Base-by-base conservation (phyloP, 805 yeast species). In the Maudiozyma turicensis region DNA sequence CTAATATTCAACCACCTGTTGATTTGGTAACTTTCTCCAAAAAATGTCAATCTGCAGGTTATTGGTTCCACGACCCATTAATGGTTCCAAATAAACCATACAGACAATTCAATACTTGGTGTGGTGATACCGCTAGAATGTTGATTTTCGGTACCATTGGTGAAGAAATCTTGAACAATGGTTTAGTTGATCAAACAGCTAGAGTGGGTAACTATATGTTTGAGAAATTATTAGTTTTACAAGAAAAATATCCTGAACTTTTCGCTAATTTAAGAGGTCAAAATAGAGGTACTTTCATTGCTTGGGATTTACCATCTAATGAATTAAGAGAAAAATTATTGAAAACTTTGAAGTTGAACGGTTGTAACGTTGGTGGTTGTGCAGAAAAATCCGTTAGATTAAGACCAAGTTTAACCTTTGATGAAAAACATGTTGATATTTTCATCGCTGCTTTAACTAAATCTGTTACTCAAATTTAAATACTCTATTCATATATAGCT, bases 91-190 rank as follows among this genome's bases (percentile, higher is more conserved):
- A 73, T 54, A 72, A 72, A 57, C 76, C 86, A 29, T 82, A 77
- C 68, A 74, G 86, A 68, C 86, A 81, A 61, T 82, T 82, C 71
- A 82, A 82, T 73, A 82, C 87, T 51, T 82, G 87, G 87, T 81
- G 86, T 65, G 87, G 86, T 56, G 86, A 82, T 63, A 84, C 86
- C 53, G 76, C 85, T 13, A 78, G 78, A 68, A 82, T 82, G 63
- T 68, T 81, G 48, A 71, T 81, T 57, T 85, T 86, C 39, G 75
- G 75, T 55, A 69, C 81, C 51, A 81, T 81, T 54, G 75, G 75
- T 54, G 72, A 77, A 58, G 83, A 81, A 55, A 69, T 81, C 46
- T 54, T 61, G 29, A 72, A 76, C 54, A 65, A 78, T 52, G 70
- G 75, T 50, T 69, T 81, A 52, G 72, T 78, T 40, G 68, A 65